Evolutionary conservation across 2,329 filamentous ascomycete genomes (phyloP), one percentile per base, ranked within the genome.

Genomic region (Tolypocladium cylindrosporum): DNA sequence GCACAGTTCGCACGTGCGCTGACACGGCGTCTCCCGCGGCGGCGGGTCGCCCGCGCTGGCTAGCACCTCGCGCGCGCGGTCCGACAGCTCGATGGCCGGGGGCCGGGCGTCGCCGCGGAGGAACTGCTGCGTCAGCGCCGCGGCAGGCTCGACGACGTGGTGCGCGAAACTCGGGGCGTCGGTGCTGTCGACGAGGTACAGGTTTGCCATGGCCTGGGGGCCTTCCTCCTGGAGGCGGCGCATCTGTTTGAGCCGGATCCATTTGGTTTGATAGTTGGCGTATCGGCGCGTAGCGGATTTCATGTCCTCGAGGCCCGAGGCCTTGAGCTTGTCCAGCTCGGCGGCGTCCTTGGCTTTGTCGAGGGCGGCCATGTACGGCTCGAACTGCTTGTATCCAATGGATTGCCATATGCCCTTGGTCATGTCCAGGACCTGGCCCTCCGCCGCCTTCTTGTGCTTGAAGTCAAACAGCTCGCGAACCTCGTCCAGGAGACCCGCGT

Each of bases 381-480:
- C 81, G 68, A 97, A 88, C 68, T 99, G 91, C 69, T 95, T 97
- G 73, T 91, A 97, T 1, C 94, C 94, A 61, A 99, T 99, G 1
- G 92, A 94, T 56, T 96, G 89, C 91, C 93, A 99, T 50, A 99
- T 95, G 0, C 94, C 95, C 56, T 86, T 85, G 1, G 83, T 89
- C 62, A 84, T 80, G 67, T 97, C 91, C 2, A 94, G 73, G 0
- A 71, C 62, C 1, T 77, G 71, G 0, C 84, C 87, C 1, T 74
- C 66, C 0, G 74, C 68, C 0, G 69, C 62, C 21, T 67, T 68
- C 2, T 66, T 57, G 21, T 63, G 70, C 57, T 73, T 75, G 54
- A 77, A 75, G 1, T 72, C 64, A 60, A 77, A 75, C 51, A 85
- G 72, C 54, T 76, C 68, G 31, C 68, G 69, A 0, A 79, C 74